Percentiles rank a stretch among this genome's conserved stretches.
phyloP scores from a whole-genome alignment of 2,329 filamentous ascomycete genomes.

The Calonectria pseudoreteaudii region DNA sequence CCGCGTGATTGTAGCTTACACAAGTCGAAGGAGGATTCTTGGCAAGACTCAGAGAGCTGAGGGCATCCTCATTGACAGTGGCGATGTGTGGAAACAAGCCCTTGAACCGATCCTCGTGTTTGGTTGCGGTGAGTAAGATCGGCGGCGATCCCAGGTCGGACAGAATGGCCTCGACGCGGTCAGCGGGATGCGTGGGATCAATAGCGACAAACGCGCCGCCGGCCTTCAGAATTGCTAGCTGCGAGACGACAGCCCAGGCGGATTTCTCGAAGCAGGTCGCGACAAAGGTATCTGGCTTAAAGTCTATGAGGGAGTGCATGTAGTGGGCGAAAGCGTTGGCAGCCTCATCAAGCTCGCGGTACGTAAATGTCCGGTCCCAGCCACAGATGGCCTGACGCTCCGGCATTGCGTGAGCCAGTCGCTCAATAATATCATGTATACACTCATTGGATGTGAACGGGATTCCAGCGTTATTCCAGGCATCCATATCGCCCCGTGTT shows the following conservation, averaged over 20 bases:
- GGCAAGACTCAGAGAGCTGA: neutral
- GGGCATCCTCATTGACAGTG: neutral
- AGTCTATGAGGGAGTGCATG: neutral
- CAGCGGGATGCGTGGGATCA: neutral
- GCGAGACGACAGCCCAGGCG: neutral
- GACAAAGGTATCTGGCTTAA: constrained; percentile 41
- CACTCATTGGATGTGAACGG: neutral
- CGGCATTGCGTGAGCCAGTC: neutral
- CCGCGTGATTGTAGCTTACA: neutral
- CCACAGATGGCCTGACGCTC: neutral
- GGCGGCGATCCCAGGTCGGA: neutral
- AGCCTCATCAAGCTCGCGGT: neutral
- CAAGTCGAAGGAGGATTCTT: neutral
- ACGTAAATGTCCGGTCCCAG: neutral
- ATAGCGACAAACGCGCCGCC: neutral
- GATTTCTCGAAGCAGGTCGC: neutral
- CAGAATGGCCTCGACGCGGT: neutral
- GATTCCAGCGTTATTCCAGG: neutral
- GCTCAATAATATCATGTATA: neutral
- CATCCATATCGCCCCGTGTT: neutral
- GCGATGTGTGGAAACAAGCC: neutral
- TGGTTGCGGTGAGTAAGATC: neutral
- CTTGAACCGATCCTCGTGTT: neutral
- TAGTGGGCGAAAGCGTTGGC: neutral
- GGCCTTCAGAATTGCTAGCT: neutral